phyloP scores from a whole-genome alignment of 1,284 basidiomycete species.

The Tilletia setariae region DNA sequence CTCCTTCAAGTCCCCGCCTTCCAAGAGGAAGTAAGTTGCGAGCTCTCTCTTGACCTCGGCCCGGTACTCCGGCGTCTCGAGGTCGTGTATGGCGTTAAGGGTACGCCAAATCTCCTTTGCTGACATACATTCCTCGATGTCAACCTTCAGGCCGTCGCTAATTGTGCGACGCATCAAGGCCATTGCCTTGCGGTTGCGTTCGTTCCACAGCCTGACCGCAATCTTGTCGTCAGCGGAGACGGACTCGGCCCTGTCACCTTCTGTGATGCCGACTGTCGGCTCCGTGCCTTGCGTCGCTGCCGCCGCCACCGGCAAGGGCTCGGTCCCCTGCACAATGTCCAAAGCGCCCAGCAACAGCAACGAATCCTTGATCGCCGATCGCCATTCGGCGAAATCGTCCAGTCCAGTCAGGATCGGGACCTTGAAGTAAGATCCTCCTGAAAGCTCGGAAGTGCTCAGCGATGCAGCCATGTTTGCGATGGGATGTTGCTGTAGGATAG shows the following conservation, averaged over 20 bases:
- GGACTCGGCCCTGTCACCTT: neutral
- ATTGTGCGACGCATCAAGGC: neutral
- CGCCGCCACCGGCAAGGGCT: too few relatives aligned
- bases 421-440: too few relatives aligned
- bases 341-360: neutral
- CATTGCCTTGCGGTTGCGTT: neutral
- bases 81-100: neutral
- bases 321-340: neutral
- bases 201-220: neutral
- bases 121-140: neutral
- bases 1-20: neutral
- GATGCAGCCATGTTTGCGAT: too few relatives aligned
- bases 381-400: neutral
- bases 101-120: neutral
- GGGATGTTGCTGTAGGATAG: too few relatives aligned
- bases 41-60: neutral
- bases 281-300: neutral
- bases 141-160: too few relatives aligned
- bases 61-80: neutral
- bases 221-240: neutral
- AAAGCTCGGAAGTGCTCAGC: too few relatives aligned
- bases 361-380: neutral
- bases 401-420: neutral
- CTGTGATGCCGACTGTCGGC: neutral
- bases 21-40: neutral